Conservation (phyloP, 257 asterid genomes). For the Thymus mandschuricus region DNA sequence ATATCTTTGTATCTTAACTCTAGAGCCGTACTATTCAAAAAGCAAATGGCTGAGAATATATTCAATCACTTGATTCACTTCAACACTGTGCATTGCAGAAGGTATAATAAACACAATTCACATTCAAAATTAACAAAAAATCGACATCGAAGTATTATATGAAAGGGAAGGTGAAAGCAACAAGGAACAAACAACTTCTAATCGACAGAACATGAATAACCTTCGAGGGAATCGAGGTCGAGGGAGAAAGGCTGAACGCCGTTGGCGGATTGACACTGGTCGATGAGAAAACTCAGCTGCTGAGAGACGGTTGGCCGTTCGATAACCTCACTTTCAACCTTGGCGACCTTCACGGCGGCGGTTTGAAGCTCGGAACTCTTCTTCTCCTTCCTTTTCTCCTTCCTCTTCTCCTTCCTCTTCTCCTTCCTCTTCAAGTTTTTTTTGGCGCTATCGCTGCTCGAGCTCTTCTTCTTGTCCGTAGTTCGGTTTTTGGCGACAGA, state of each 20-base stretch:
- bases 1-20: too few species aligned
- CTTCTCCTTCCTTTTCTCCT: constrained; percentile 14
- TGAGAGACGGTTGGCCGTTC: constrained; percentile 55
- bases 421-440: not conserved
- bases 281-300: constrained; percentile 65
- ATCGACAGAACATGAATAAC: constrained; percentile 29
- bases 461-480: constrained; percentile 35
- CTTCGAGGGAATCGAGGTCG: constrained; percentile 78
- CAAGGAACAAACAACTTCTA: not conserved
- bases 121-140: not conserved
- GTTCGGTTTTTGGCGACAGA: constrained; percentile 27
- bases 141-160: not conserved
- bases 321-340: constrained; percentile 18
- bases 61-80: not conserved
- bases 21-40: not conserved
- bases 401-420: not conserved
- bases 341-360: constrained; percentile 24
- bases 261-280: constrained; percentile 69
- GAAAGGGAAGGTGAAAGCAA: not conserved
- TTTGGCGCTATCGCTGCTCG: constrained; percentile 32
- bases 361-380: constrained; percentile 8
- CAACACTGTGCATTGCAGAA: not conserved
- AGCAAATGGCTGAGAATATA: not conserved
- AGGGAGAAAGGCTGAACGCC: constrained; percentile 70
- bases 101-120: not conserved